These are phyloP conservation scores for Eimeria acervulina DNA, from an alignment of 169 alveolate species.

Conservation along the genomic window DNA sequence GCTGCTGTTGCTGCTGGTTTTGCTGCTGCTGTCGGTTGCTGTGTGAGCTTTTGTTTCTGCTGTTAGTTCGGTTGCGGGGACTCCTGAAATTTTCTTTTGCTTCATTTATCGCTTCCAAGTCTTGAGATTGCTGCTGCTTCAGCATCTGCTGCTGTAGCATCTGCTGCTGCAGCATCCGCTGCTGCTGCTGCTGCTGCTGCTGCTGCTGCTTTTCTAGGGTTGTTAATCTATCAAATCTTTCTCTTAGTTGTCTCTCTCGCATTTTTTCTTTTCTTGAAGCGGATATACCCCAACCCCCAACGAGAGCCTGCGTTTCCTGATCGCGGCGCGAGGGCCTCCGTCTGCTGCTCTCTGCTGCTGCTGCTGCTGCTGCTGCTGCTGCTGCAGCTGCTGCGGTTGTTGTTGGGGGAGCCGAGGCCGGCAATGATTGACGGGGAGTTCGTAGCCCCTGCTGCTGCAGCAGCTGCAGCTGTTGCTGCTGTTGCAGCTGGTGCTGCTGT, in stretches of 20 bases:
- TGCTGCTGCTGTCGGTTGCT: neutral
- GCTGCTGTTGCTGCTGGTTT: neutral
- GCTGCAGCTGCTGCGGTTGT: too few relatives aligned
- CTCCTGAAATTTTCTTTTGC: too few relatives aligned
- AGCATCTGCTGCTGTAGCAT: too few relatives aligned
- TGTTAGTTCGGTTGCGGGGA: neutral
- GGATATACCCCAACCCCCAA: neutral
- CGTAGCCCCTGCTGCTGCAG: neutral
- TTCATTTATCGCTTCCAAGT: too few relatives aligned
- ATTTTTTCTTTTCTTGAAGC: neutral
- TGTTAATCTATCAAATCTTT: constrained; percentile 19
- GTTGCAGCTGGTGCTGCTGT: neutral
- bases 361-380: too few relatives aligned
- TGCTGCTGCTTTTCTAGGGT: constrained; percentile 18
- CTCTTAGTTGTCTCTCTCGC: neutral
- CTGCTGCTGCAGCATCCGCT: too few relatives aligned
- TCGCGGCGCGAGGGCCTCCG: neutral
- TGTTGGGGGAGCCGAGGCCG: neutral
- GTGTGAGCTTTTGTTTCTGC: neutral
- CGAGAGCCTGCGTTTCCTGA: constrained; percentile 61
- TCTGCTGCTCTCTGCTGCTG: too few relatives aligned
- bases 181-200: constrained; percentile 3
- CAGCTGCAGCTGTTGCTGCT: too few relatives aligned
- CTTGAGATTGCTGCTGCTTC: neutral
- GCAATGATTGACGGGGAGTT: neutral